phyloP scores from a whole-genome alignment of 140 eudicot genomes.

The Anethum foeniculum region DNA sequence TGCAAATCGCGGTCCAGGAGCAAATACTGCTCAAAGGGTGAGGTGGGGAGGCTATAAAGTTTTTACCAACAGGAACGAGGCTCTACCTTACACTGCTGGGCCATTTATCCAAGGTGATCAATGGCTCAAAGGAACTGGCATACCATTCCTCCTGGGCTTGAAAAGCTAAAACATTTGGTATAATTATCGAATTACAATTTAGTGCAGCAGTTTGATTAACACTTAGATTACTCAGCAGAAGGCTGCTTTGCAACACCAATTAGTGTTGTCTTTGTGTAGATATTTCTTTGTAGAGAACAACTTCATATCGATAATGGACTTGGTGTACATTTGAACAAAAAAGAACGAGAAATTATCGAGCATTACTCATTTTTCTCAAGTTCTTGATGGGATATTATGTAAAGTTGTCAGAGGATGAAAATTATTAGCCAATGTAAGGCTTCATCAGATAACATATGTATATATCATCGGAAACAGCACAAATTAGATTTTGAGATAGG shows the following conservation, averaged over 20 bases:
- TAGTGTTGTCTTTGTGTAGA: neutral
- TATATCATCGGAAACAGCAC: neutral
- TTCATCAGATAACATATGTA: neutral
- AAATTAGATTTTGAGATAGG: neutral
- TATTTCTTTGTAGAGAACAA: neutral
- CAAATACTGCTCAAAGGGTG: conserved; percentile 31
- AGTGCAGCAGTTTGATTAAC: neutral
- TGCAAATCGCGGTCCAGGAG: conserved; percentile 41
- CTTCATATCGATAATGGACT: neutral
- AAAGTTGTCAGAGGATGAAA: neutral
- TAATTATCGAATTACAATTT: neutral
- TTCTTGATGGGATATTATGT: neutral
- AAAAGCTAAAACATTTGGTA: conserved; percentile 12
- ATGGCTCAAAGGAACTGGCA: conserved; percentile 31
- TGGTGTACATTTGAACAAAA: neutral
- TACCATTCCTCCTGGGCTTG: conserved; percentile 32
- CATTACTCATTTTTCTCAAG: neutral
- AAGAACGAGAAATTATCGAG: neutral
- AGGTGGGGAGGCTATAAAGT: conserved; percentile 41
- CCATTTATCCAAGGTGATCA: conserved; percentile 37
- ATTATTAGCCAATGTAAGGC: neutral
- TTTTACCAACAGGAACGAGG: conserved; percentile 33
- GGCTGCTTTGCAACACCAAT: neutral
- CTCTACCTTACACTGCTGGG: conserved; percentile 26
- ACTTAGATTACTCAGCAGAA: neutral